Evolutionary conservation across 768 basidiomycete genomes (phyloP).

Genomic region (Rhodotorula diobovata): DNA sequence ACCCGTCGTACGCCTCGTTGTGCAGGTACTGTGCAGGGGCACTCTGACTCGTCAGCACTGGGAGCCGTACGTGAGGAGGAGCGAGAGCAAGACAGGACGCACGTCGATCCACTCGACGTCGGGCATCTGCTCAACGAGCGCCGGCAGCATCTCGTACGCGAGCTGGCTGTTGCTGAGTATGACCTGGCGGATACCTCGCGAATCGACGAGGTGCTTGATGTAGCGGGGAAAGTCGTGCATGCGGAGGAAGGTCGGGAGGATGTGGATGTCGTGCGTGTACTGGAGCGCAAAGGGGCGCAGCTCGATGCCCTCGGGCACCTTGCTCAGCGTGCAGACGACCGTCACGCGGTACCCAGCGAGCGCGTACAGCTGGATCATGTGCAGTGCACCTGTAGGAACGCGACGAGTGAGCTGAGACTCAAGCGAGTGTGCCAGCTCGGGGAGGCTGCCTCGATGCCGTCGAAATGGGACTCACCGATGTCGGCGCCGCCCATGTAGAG

Average conservation of each 20-base stretch:
- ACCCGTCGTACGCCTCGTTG: constrained; percentile 41
- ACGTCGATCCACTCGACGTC: constrained; percentile 37
- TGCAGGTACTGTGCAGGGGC: constrained; percentile 31
- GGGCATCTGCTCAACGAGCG: constrained; percentile 36
- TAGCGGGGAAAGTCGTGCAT: constrained; percentile 36
- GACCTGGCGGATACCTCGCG: constrained; percentile 22
- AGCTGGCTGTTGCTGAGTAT: constrained; percentile 38
- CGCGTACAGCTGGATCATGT: constrained; percentile 39
- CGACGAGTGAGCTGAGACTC: no score
- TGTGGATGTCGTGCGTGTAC: constrained; percentile 40
- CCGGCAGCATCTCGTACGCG: constrained; percentile 38
- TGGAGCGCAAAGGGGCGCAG: constrained; percentile 34
- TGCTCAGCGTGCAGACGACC: constrained; percentile 36
- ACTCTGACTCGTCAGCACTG: no score
- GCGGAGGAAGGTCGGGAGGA: constrained; percentile 38
- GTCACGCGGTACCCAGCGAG: constrained; percentile 38
- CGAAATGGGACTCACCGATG: constrained; percentile 16
- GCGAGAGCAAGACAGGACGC: no score
- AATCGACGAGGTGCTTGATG: constrained; percentile 33
- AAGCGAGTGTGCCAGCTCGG: not conserved
- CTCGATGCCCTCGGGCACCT: constrained; percentile 33
- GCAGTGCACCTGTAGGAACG: constrained; percentile 22
- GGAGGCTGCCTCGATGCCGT: no score
- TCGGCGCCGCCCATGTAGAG: constrained; percentile 37
- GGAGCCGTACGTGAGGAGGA: no score